Evolutionary conservation across 1,139 yeast genomes (phyloP), one percentile per base, ranked within the genome.

Genomic region (Hansenula sp.): DNA sequence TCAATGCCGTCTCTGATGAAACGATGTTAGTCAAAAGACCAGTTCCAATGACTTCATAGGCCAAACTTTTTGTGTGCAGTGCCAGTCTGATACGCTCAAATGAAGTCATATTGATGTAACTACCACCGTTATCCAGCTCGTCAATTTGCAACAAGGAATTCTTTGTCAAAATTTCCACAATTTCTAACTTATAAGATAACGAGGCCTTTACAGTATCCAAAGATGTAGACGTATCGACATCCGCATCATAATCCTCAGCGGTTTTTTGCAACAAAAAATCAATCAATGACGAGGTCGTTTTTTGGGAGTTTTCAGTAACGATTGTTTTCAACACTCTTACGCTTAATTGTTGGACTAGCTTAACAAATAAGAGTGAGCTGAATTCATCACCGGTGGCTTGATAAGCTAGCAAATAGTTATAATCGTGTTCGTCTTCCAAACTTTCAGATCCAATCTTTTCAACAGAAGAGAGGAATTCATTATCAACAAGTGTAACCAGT

Each of bases 111-210:
- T 55, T 54, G 41, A 68, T 63, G 52, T 67, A 75, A 27, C 67
- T 69, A 10, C 71, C 68, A 4, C 76, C 76, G 29, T 69, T 70
- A 42, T 73, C 76, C 25, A 71, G 52, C 6, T 62, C 59, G n/a
- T 48, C 53, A 19, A 71, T 56, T 37, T 67, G 67, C 6, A 47
- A 30, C 8, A 54, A 45, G 2, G 75, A 61, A 41, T 55, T 55
- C 4, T 59, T 52, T 12, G 65, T 59, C 25, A 71, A 48, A 2
- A 54, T 41, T 28, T 59, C 48, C 19, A 73, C 48, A 12, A 62
- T 36, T 0, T 51, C 50, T 30, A 47, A 39, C 21, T 58, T 43
- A 9, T 35, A 30, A 1, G 41, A 25, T 12, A 54, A 40, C 4
- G 38, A 42, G 2, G 41, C 29, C 33, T 45, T 47, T 4, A 50